Base-by-base conservation (phyloP, 352 stramenopile genomes). In the Aphanomyces stellatus region DNA sequence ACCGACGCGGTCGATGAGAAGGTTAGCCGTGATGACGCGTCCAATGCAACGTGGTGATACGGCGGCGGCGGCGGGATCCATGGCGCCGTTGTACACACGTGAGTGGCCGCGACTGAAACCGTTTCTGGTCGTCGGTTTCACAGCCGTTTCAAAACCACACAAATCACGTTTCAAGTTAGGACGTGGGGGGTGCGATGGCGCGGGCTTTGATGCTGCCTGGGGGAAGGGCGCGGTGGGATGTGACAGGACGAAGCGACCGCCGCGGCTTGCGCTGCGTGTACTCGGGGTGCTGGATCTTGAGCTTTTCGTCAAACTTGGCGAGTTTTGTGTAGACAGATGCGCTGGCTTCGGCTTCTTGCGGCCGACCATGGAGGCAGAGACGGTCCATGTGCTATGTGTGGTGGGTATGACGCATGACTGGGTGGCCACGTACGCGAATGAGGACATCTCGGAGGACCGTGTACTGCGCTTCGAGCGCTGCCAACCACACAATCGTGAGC, bases 1-100 rank as follows among this genome's bases (percentile, higher is more conserved):
- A 2, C 81, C 83, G 1, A 80, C 65, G 4, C 75, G 71, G 24
- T 73, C 76, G 71, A 90, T 82, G 37, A 89, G 75, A 37, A 89
- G 69, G 40, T 90, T 77, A 7, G 25, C 65, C 17, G 35, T 63
- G 19, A 60, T 60, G 7, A 24, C 30, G n/a, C n/a, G n/a, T 56
- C 49, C 24, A 56, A 15, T 56, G 37, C 8, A n/a, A n/a, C n/a
- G 37, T 43, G 37, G 37, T 43, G 37, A 43, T 43, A 43, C 37
- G 8, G 37, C 37, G 37, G 17, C 17, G 37, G 37, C 37, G 17
- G 37, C 37, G 37, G n/a, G n/a, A n/a, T n/a, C n/a, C n/a, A n/a
- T n/a, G n/a, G n/a, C n/a, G n/a, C n/a, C n/a, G n/a, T n/a, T n/a
- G n/a, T n/a, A n/a, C n/a, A n/a, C n/a, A n/a, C n/a, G n/a, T n/a